These are phyloP conservation scores for Pelargonium australe DNA, from an alignment of 441 rosid species.

Conservation along the genomic window DNA sequence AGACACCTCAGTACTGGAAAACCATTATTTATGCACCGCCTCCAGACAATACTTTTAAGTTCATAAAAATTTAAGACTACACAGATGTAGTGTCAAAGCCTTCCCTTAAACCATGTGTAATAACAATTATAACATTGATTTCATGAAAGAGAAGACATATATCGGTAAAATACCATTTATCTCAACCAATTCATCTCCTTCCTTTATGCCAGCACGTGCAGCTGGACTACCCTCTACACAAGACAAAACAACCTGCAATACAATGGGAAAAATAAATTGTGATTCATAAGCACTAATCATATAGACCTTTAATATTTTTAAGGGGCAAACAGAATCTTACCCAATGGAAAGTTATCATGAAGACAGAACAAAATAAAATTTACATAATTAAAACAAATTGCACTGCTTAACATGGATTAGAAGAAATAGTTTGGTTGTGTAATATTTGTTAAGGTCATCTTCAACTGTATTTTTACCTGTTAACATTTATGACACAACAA, in stretches of 20 bases:
- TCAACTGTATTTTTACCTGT: too few relatives aligned
- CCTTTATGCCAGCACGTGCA: constrained; percentile 74
- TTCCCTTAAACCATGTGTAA: neutral
- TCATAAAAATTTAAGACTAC: neutral
- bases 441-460: too few relatives aligned
- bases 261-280: neutral
- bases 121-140: neutral
- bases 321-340: neutral
- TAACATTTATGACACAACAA: too few relatives aligned
- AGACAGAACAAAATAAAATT: too few relatives aligned
- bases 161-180: constrained; percentile 57
- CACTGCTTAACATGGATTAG: too few relatives aligned
- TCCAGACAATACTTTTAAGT: neutral
- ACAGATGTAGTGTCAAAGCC: neutral
- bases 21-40: neutral
- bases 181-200: constrained; percentile 81
- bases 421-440: too few relatives aligned
- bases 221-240: constrained; percentile 80
- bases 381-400: too few relatives aligned
- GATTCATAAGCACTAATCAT: neutral
- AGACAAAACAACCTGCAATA: constrained; percentile 70
- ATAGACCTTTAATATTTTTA: neutral
- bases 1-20: neutral
- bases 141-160: constrained; percentile 2
- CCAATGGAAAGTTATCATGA: too few relatives aligned